Percentiles rank a stretch among this genome's conserved stretches.
These are phyloP conservation scores for Choiromyces venosus DNA, from an alignment of 495 filamentous ascomycete genomes.

Conservation along the genomic window DNA sequence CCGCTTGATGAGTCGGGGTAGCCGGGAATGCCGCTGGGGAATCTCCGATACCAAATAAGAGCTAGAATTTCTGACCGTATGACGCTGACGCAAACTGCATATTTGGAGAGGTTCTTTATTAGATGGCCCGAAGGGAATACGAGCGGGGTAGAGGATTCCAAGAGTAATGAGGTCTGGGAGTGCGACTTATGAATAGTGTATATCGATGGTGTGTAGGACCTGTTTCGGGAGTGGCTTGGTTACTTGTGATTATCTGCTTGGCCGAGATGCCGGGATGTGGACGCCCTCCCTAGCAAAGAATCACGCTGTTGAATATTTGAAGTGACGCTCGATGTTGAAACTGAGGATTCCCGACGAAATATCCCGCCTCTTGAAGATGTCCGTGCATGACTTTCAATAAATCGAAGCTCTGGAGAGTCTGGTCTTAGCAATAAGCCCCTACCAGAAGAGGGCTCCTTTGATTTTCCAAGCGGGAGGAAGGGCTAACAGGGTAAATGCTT, in stretches of 20 bases:
- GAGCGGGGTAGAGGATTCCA: conserved; percentile 58
- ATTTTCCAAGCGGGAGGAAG: no score
- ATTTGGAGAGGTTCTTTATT: conserved; percentile 64
- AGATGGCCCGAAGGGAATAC: no score
- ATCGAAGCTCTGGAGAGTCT: no score
- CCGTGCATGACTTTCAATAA: no score
- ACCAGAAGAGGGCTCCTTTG: no score
- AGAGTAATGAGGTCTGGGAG: conserved; percentile 57
- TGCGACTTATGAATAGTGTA: conserved; percentile 61
- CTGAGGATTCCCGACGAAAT: conserved; percentile 28
- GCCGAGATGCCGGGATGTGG: no score
- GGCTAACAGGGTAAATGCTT: no score
- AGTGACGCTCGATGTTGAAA: conserved; percentile 26
- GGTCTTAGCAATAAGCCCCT: no score
- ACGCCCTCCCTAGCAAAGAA: conserved; percentile 11
- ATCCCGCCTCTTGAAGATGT: conserved; percentile 21
- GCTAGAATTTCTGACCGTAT: conserved; percentile 65
- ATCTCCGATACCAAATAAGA: conserved; percentile 57
- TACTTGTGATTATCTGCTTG: no score
- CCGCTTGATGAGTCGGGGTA: conserved; percentile 52
- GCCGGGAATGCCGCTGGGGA: conserved; percentile 42
- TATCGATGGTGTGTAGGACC: conserved; percentile 54
- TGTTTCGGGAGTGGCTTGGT: no score
- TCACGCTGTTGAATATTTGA: conserved; percentile 20
- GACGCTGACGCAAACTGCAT: conserved; percentile 69